Conservation (phyloP, 495 filamentous ascomycete genomes). For the Astrothelium subdiscretum region DNA sequence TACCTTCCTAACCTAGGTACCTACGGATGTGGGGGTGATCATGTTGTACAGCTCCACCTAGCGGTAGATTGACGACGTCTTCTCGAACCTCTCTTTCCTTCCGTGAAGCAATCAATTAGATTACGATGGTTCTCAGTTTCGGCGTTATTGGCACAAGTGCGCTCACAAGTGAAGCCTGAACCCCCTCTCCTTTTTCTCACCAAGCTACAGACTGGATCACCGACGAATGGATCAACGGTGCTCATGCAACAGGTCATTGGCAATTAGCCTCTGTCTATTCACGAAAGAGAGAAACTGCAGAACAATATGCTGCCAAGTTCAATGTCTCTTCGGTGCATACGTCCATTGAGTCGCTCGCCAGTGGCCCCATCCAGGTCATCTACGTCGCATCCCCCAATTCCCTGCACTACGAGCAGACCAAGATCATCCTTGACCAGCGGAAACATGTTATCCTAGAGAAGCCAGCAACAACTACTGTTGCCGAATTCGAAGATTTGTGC, state of each 20-base stretch:
- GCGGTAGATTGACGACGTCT: background rate
- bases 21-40: too few relatives aligned
- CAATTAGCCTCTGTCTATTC: constrained; percentile 27
- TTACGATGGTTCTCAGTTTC: background rate
- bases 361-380: constrained; percentile 30
- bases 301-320: constrained; percentile 19
- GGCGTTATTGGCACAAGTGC: background rate
- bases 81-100: background rate
- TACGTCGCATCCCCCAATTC: constrained; percentile 42
- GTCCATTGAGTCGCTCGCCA: constrained; percentile 19
- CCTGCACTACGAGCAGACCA: constrained; percentile 37
- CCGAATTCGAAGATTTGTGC: constrained; percentile 31
- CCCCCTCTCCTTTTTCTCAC: constrained; percentile 8
- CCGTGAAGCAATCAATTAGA: too few relatives aligned
- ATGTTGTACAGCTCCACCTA: too few relatives aligned
- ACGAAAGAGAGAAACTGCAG: constrained; percentile 19
- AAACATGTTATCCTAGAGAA: constrained; percentile 43
- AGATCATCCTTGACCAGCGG: constrained; percentile 28
- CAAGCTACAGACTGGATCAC: constrained; percentile 31
- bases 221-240: constrained; percentile 23
- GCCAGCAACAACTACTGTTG: constrained; percentile 32
- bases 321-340: constrained; percentile 15
- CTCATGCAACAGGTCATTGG: constrained; percentile 24
- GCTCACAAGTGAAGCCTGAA: background rate
- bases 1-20: too few relatives aligned